Percentiles rank a stretch among this genome's conserved stretches.
These are phyloP conservation scores for Phoma sp. DNA, from an alignment of 2,329 filamentous ascomycete genomes.

Conservation along the genomic window DNA sequence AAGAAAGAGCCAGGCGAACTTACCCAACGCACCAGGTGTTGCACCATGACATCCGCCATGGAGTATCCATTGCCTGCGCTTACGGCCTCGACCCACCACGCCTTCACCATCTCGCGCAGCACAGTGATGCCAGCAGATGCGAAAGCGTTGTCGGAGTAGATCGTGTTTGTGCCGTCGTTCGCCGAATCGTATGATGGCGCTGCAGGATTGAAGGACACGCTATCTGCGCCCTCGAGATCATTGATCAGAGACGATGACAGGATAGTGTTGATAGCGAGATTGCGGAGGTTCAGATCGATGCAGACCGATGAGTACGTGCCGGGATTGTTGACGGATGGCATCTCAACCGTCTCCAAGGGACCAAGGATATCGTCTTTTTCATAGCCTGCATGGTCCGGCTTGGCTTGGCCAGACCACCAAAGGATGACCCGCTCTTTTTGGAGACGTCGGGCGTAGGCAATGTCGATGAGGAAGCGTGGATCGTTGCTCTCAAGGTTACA, in stretches of 20 bases:
- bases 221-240: conserved; percentile 89
- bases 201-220: conserved; percentile 82
- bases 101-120: conserved; percentile 95
- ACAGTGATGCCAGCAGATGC: conserved; percentile 90
- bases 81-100: conserved; percentile 97
- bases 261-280: conserved; percentile 97
- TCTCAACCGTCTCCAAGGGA: conserved; percentile 82
- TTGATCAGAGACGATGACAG: conserved; percentile 96
- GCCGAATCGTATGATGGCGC: conserved; percentile 65
- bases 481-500: conserved; percentile 96
- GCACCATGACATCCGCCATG: conserved; percentile 98
- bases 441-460: conserved; percentile 88
- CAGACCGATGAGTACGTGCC: conserved; percentile 96
- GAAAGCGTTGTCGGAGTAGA: conserved; percentile 89
- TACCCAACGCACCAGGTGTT: conserved; percentile 96
- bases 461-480: conserved; percentile 91
- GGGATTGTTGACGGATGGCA: conserved; percentile 92
- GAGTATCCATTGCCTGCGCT: conserved; percentile 69
- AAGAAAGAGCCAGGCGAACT: conserved; percentile 92
- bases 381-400: conserved; percentile 93
- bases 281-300: conserved; percentile 91
- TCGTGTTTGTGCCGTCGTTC: conserved; percentile 69
- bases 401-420: conserved; percentile 91
- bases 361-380: conserved; percentile 89
- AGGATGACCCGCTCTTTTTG: conserved; percentile 92